phyloP scores from a whole-genome alignment of 2,329 filamentous ascomycete species.

The Samsoniella hepiali region DNA sequence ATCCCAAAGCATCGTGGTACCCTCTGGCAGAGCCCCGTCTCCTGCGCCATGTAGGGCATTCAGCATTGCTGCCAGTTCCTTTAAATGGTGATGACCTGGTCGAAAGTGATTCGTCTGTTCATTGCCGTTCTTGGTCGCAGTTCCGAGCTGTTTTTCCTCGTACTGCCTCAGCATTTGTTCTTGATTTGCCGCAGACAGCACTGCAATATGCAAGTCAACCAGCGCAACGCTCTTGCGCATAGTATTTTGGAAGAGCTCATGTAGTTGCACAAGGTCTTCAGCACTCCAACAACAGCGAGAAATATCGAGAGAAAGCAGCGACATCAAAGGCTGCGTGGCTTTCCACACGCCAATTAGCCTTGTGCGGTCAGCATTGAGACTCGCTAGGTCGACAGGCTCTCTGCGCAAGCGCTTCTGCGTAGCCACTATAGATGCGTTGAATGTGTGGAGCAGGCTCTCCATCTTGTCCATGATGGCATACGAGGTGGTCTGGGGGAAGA shows the following conservation, averaged over 20 bases:
- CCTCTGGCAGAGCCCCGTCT: neutral
- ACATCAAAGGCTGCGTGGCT: slow-evolving; percentile 36
- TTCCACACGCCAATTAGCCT: slow-evolving; percentile 36
- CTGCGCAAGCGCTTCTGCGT: slow-evolving; percentile 27
- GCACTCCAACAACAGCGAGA: slow-evolving; percentile 44
- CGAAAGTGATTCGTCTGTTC: neutral
- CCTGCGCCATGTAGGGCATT: neutral
- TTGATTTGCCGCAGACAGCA: slow-evolving; percentile 21
- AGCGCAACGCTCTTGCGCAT: slow-evolving; percentile 35
- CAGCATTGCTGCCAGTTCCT: neutral
- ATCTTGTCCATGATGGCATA: slow-evolving; percentile 37
- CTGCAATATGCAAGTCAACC: slow-evolving; percentile 41
- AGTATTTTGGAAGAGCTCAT: slow-evolving; percentile 34
- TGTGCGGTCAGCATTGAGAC: slow-evolving; percentile 28
- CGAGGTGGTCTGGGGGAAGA: slow-evolving; percentile 50
- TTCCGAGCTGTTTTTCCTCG: neutral
- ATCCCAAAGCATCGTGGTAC: neutral
- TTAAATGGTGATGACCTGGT: slow-evolving; percentile 1
- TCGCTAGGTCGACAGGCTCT: slow-evolving; percentile 25
- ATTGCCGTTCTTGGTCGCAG: neutral
- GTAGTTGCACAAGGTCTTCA: slow-evolving; percentile 39
- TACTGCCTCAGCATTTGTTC: slow-evolving; percentile 22
- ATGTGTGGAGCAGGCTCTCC: slow-evolving; percentile 29
- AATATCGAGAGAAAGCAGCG: slow-evolving; percentile 45
- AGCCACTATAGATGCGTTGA: slow-evolving; percentile 31